These are phyloP conservation scores for Hordeum vulgare DNA, from an alignment of 176 grass and related monocot genomes.

Conservation along the genomic window DNA sequence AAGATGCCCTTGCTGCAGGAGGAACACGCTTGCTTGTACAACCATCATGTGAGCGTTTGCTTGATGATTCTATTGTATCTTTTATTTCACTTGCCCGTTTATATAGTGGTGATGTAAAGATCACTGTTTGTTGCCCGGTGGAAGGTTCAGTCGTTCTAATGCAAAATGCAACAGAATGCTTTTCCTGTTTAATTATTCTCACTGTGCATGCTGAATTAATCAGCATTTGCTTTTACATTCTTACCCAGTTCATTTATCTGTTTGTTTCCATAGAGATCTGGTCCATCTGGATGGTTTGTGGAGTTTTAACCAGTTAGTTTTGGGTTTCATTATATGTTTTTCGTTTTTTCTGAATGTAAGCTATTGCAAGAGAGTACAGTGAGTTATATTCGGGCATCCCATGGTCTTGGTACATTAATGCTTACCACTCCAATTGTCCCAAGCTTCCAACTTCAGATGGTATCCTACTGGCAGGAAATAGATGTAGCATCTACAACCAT, in stretches of 20 bases:
- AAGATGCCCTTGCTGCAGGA: constrained; percentile 57
- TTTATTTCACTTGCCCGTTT: not conserved
- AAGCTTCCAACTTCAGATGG: not conserved
- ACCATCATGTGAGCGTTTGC: constrained; percentile 55
- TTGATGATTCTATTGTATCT: constrained; percentile 14
- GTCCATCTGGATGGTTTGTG: not conserved
- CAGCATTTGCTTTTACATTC: not conserved
- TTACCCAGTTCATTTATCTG: not conserved
- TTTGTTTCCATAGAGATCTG: not conserved
- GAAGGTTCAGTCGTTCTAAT: not conserved
- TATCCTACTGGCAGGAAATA: not conserved
- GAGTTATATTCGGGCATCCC: not conserved
- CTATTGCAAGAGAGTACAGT: not conserved
- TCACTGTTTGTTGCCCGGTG: not conserved
- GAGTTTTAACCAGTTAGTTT: not conserved
- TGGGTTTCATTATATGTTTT: not conserved
- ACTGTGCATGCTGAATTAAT: not conserved
- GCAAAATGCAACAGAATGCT: not conserved
- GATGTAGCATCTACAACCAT: not conserved
- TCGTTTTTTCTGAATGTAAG: not conserved
- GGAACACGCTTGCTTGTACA: constrained; percentile 62
- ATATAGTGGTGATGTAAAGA: not conserved
- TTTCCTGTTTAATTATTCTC: not conserved
- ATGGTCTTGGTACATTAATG: not conserved
- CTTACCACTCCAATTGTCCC: not conserved